Base-by-base conservation (phyloP, 2,329 filamentous ascomycete genomes). In the Cordyceps pruinosa region DNA sequence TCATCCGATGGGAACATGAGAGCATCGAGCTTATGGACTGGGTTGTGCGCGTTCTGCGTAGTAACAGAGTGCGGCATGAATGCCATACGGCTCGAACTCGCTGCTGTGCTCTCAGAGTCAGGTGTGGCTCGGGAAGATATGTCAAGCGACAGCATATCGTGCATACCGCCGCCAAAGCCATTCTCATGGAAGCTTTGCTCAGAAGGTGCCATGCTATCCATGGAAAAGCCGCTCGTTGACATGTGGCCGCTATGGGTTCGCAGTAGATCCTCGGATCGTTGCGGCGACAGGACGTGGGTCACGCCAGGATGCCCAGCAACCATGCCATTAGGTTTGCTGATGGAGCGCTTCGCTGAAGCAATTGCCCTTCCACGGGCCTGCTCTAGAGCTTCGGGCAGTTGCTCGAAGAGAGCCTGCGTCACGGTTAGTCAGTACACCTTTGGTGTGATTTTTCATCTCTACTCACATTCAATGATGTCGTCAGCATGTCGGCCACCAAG, bases 401-500 rank as follows among this genome's bases (percentile, higher is more conserved):
- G 84, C 59, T 94, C 89, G 68, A 97, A 97, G 8, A 97, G 79
- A 49, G 79, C 79, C 89, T 94, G 32, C 15, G 34, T 64, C 19
- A 61, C 50, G 28, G 13, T 47, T 56, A 49, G 49, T 67, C 58
- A 66, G 17, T 25, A 10, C 59, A 45, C 45, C 26, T 30, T 28
- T 8, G 39, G 46, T 26, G 26, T 48, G 39, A 45, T 2, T 34
- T 46, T 12, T 21, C 56, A 37, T 44, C 25, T 32, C 42, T 5
- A 73, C 83, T 70, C 78, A 93, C 90, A 68, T 85, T 82, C 28
- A 99, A 78, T 41, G 89, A 87, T 46, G 78, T 80, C 1, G 89
- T 90, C 66, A 95, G 94, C 60, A 90, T 81, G 68, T 97, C 90
- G 3, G 94, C 94, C 35, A 92, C 91, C 78, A 95, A 81, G 67